Evolutionary conservation across 2,329 filamentous ascomycete genomes (phyloP).

Genomic region (Ascochyta pisi): DNA sequence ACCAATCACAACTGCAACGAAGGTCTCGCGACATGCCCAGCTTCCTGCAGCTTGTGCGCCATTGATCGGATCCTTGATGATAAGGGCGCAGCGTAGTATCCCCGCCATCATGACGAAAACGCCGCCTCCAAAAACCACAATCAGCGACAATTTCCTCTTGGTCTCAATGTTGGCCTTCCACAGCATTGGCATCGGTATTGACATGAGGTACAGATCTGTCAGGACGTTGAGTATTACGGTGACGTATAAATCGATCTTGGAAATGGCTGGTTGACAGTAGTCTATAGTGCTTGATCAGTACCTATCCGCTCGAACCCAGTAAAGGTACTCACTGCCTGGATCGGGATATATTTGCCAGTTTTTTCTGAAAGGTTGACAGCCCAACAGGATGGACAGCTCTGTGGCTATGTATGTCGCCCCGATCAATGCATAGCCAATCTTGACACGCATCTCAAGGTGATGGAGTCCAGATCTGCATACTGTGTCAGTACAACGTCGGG

Average conservation of each 20-base stretch:
- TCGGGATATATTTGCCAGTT: conserved; percentile 68
- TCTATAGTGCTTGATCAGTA: conserved; percentile 13
- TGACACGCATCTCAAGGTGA: conserved; percentile 39
- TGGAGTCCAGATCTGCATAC: conserved; percentile 11
- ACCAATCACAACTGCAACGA: conserved; percentile 53
- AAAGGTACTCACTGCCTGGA: conserved; percentile 57
- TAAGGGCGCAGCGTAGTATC: conserved; percentile 54
- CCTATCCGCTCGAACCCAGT: too few species aligned
- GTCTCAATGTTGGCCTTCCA: conserved; percentile 58
- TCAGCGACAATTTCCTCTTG: conserved; percentile 60
- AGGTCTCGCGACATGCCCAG: conserved; percentile 56
- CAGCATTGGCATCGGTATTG: conserved; percentile 64
- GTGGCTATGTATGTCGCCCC: conserved; percentile 58
- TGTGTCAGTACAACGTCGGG: conserved; percentile 8
- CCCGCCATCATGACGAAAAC: conserved; percentile 63
- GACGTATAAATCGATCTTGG: conserved; percentile 18
- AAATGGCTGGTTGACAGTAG: conserved; percentile 18
- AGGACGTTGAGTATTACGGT: conserved; percentile 57
- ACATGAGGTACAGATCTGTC: conserved; percentile 67
- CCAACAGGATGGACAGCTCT: conserved; percentile 59
- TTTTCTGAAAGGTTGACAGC: conserved; percentile 60
- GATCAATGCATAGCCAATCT: conserved; percentile 60
- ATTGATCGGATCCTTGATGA: conserved; percentile 39
- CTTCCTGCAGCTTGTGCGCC: conserved; percentile 50
- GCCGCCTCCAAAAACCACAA: conserved; percentile 63